These are phyloP conservation scores for Brassica carinata DNA, from an alignment of 345 rosid genomes.

Conservation along the genomic window DNA sequence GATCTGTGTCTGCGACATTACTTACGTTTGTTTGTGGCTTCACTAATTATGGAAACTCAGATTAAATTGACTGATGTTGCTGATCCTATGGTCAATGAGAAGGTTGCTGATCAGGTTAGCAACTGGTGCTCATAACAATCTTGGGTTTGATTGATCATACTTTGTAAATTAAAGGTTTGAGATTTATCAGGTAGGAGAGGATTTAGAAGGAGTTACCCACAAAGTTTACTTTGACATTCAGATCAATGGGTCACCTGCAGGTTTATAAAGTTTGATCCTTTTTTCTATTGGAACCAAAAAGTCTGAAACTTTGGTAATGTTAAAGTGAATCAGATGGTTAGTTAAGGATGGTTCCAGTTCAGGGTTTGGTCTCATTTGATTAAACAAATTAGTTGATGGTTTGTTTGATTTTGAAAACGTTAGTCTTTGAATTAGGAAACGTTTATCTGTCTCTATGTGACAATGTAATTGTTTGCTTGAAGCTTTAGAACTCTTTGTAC, in stretches of 20 bases:
- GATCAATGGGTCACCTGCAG: slow-evolving; percentile 80
- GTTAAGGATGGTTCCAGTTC: no score
- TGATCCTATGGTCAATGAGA: slow-evolving; percentile 43
- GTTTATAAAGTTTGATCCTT: slow-evolving; percentile 40
- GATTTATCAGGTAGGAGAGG: slow-evolving; percentile 50
- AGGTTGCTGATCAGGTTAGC: slow-evolving; percentile 44
- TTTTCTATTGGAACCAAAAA: no score
- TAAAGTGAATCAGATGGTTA: no score
- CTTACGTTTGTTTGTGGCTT: not conserved
- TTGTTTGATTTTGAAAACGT: no score
- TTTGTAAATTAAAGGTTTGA: no score
- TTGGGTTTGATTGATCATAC: not conserved
- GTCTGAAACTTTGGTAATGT: no score
- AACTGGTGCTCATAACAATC: not conserved
- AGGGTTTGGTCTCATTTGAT: no score
- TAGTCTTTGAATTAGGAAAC: no score
- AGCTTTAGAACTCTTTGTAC: no score
- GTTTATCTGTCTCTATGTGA: no score
- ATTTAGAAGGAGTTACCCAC: slow-evolving; percentile 68
- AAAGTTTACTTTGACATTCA: slow-evolving; percentile 89
- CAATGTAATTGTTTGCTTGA: no score
- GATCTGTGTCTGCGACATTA: not conserved
- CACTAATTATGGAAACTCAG: slow-evolving; percentile 35
- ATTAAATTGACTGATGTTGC: slow-evolving; percentile 57
- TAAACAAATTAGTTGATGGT: no score